These are phyloP conservation scores for Cladorrhinum samala DNA, from an alignment of 495 filamentous ascomycete species.

Conservation along the genomic window DNA sequence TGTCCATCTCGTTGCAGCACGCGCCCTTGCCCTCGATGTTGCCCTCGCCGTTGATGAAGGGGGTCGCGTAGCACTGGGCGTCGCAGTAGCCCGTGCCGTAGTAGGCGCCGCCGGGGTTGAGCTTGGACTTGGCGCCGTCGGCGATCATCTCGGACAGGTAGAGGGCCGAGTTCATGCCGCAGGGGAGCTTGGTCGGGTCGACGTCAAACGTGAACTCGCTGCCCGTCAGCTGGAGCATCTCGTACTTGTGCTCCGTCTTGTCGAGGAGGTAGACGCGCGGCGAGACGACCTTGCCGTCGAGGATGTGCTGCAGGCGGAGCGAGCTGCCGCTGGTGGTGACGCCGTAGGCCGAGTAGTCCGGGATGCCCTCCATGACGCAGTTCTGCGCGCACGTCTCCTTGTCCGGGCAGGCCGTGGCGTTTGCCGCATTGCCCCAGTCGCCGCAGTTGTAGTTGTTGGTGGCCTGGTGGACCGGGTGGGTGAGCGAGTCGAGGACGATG, in stretches of 20 bases:
- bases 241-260: slow-evolving; percentile 46
- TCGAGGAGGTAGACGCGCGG: slow-evolving; percentile 60
- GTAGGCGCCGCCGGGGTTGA: slow-evolving; percentile 56
- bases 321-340: slow-evolving; percentile 39
- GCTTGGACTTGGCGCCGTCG: slow-evolving; percentile 45
- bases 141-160: slow-evolving; percentile 61
- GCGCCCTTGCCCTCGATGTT: slow-evolving; percentile 47
- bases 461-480: slow-evolving; percentile 21
- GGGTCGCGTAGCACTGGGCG: slow-evolving; percentile 53
- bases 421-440: slow-evolving; percentile 43
- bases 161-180: slow-evolving; percentile 63
- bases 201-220: slow-evolving; percentile 61
- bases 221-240: slow-evolving; percentile 52
- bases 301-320: slow-evolving; percentile 43
- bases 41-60: slow-evolving; percentile 55
- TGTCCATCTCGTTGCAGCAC: slow-evolving; percentile 60
- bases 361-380: slow-evolving; percentile 47
- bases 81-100: slow-evolving; percentile 71
- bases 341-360: slow-evolving; percentile 41
- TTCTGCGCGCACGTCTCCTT: slow-evolving; percentile 41
- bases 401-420: slow-evolving; percentile 41
- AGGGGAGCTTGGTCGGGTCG: slow-evolving; percentile 53
- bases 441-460: slow-evolving; percentile 24
- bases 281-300: slow-evolving; percentile 23
- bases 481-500: slow-evolving; percentile 53